Percentiles rank a stretch among this genome's conserved stretches.
Evolutionary conservation across 1,284 basidiomycete genomes (phyloP).

Genomic region (Amylostereum areolatum): DNA sequence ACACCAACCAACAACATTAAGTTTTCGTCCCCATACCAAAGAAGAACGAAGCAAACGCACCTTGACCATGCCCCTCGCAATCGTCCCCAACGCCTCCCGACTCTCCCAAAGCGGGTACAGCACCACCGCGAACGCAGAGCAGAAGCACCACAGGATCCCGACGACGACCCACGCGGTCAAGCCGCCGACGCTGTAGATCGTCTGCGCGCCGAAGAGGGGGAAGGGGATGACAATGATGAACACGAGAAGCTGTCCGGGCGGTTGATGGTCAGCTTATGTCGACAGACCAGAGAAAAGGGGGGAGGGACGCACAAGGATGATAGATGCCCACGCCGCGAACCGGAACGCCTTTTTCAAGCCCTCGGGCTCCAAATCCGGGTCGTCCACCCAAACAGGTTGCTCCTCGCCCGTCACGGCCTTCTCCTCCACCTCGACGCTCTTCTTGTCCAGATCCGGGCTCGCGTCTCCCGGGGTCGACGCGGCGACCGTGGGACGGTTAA

Average conservation of each 20-base stretch:
- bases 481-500: conserved; percentile 44
- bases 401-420: conserved; percentile 25
- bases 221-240: conserved; percentile 73
- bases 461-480: conserved; percentile 15
- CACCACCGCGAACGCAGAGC: conserved; percentile 69
- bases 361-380: conserved; percentile 56
- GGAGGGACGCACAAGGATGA: conserved; percentile 50
- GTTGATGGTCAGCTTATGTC: neutral
- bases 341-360: conserved; percentile 66
- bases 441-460: conserved; percentile 22
- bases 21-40: neutral
- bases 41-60: conserved; percentile 24
- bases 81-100: conserved; percentile 53
- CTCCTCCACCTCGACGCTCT: conserved; percentile 21
- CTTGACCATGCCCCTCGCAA: conserved; percentile 59
- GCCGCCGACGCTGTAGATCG: conserved; percentile 63
- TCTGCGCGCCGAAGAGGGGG: conserved; percentile 77
- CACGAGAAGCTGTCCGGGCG: conserved; percentile 58
- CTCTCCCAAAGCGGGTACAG: conserved; percentile 86
- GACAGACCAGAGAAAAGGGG: neutral
- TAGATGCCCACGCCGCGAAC: conserved; percentile 70
- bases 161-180: conserved; percentile 75
- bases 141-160: conserved; percentile 81
- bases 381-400: conserved; percentile 32
- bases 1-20: neutral